Base-by-base conservation (phyloP, 805 yeast species). In the Teunomyces atbi region DNA sequence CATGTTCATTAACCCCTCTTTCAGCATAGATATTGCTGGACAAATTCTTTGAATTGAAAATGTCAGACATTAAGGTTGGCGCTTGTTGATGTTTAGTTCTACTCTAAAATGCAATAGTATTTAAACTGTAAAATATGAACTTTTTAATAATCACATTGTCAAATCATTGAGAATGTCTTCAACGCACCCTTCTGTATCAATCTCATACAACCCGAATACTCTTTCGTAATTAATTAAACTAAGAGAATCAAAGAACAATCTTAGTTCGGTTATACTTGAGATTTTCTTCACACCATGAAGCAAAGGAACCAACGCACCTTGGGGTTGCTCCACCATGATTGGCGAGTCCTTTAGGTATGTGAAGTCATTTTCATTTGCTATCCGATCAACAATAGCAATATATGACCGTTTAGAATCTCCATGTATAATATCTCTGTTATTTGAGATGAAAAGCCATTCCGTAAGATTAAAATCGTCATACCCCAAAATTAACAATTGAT, bases 391-490 rank as follows among this genome's bases (percentile, higher is more conserved):
- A 11, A 82, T 55, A 0, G 82, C 73, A 10, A 60, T 51, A 8
- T 55, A 47, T 11, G 44, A 51, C 21, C 54, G 44, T 3, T 46
- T 47, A 3, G 54, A 41, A 8, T 54, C 45, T 13, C 74, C 72
- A 54, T 72, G 76, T 26, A 78, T 73, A 15, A 84, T 81, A 48
- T 82, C 84, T 13, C 82, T 73, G 13, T 79, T 82, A 55, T 86
- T 89, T 21, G 83, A 75, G 8, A 92, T 78, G 59, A 89, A 94
- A 1, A 94, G 69, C 98, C 98, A 92, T 57, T 89, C 94, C 50
- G 79, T 60, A 63, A 80, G 59, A 64, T 83, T 84, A 71, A 92
- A 76, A 47, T 89, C 96, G 59, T 91, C 97, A 35, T 76, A 75
- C 30, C 82, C 80, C 46, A 90, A 54, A 1, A 85, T 71, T 16